Evolutionary conservation across 1,139 yeast genomes (phyloP), one percentile per base, ranked within the genome.

Genomic region (Dujonia santamariae): DNA sequence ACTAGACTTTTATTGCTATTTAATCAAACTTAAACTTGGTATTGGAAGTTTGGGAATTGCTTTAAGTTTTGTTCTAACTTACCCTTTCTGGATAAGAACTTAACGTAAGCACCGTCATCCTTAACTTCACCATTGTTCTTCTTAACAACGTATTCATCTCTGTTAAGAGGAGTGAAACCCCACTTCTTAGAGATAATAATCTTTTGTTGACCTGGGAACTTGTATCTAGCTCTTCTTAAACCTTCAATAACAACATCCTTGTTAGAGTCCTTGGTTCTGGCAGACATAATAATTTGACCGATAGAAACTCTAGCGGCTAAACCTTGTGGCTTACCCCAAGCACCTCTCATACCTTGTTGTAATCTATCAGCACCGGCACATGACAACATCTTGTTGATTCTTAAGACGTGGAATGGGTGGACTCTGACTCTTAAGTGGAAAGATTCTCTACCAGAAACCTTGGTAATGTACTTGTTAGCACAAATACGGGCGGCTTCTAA

Each of bases 331-430:
- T 92, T 92, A 86, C 98, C 98, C 97, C 97, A 92, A 67, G 98
- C 98, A 82, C 95, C 95, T 86, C 98, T 90, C 98, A 92, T 92
- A 87, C 98, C 98, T 80, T 94, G 97, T 80, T 92, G 98, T 77
- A 92, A 83, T 85, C 98, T 87, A 90, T 92, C 98, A 70, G 98
- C 98, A 85, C 98, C 98, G 78, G 98, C 98, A 81, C 98, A 92
- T 65, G 98, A 92, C 96, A 92, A 87, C 98, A 92, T 92, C 85
- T 92, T 92, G 92, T 92, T 92, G 81, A 92, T 92, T 79, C 98
- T 86, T 74, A 92, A 85, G 58, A 94, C 98, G 82, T 92, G 98
- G 97, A 85, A 94, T 61, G 98, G 98, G 76, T 92, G 98, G 65
- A 90, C 98, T 79, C 98, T 90, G 73, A 92, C 88, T 80, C 98